phyloP scores from a whole-genome alignment of 805 yeast genomes.

The Candida loeiensis region DNA sequence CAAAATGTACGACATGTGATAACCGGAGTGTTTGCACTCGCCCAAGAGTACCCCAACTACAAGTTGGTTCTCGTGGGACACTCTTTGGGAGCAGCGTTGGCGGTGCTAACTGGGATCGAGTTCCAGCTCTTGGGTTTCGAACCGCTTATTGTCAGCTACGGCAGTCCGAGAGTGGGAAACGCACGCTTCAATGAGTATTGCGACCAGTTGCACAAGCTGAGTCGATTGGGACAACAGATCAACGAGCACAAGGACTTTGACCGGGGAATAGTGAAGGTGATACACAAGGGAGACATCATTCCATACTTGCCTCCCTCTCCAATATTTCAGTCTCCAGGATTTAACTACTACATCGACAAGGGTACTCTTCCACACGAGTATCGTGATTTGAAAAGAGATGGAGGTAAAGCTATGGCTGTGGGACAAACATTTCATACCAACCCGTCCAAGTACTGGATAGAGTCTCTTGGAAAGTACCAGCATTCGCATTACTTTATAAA shows the following conservation, averaged over 20 bases:
- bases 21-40: constrained; percentile 28
- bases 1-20: constrained; percentile 39
- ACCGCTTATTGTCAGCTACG: constrained; percentile 57
- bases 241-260: constrained; percentile 20
- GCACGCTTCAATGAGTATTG: constrained; percentile 46
- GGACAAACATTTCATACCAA: background rate
- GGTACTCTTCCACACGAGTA: constrained; percentile 35
- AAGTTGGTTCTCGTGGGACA: constrained; percentile 61
- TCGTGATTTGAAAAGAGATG: constrained; percentile 2
- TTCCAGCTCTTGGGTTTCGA: constrained; percentile 49
- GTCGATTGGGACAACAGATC: constrained; percentile 19
- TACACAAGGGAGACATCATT: constrained; percentile 55
- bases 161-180: constrained; percentile 66
- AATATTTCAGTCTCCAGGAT: constrained; percentile 46
- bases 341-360: constrained; percentile 45
- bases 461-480: constrained; percentile 23
- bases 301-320: constrained; percentile 57
- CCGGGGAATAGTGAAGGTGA: constrained; percentile 51
- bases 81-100: constrained; percentile 73
- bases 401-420: constrained; percentile 1
- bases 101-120: constrained; percentile 61
- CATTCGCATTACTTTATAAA: constrained; percentile 30
- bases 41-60: constrained; percentile 44
- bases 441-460: constrained; percentile 19
- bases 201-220: constrained; percentile 46